Evolutionary conservation across 2,329 filamentous ascomycete species (phyloP).

Genomic region (Epichloe hybrida): DNA sequence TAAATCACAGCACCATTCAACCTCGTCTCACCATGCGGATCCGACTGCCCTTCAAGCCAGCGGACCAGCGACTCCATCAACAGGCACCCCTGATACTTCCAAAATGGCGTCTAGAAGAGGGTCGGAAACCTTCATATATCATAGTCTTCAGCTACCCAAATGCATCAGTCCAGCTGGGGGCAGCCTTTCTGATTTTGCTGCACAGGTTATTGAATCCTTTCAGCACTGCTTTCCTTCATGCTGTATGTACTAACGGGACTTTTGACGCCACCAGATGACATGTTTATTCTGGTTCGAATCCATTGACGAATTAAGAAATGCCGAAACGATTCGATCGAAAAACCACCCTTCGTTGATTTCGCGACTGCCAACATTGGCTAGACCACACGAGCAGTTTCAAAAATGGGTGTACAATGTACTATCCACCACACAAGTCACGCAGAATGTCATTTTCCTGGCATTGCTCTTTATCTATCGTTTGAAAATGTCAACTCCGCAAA

Average conservation of each 20-base stretch:
- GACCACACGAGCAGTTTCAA: conserved; percentile 66
- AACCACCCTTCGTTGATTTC: conserved; percentile 28
- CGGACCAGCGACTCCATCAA: conserved; percentile 24
- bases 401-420: conserved; percentile 91
- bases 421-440: conserved; percentile 87
- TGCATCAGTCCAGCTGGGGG: conserved; percentile 66
- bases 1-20: background rate
- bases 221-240: background rate
- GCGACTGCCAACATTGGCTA: conserved; percentile 55
- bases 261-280: conserved; percentile 51
- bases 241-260: background rate
- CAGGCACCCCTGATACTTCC: conserved; percentile 14
- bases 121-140: conserved; percentile 34
- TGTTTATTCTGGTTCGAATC: conserved; percentile 98
- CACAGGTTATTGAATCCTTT: conserved; percentile 45
- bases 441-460: conserved; percentile 85
- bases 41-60: conserved; percentile 20
- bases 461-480: conserved; percentile 86
- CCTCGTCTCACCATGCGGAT: conserved; percentile 3
- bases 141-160: conserved; percentile 57
- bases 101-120: conserved; percentile 23
- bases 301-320: conserved; percentile 60
- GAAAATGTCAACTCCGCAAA: conserved; percentile 77
- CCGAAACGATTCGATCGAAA: conserved; percentile 45
- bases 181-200: conserved; percentile 69